A percentile compares a stretch with the other conserved stretches of the same genome.
These are phyloP conservation scores for Ogataea hybrid DNA, from an alignment of 1,139 yeast species.

Conservation along the genomic window DNA sequence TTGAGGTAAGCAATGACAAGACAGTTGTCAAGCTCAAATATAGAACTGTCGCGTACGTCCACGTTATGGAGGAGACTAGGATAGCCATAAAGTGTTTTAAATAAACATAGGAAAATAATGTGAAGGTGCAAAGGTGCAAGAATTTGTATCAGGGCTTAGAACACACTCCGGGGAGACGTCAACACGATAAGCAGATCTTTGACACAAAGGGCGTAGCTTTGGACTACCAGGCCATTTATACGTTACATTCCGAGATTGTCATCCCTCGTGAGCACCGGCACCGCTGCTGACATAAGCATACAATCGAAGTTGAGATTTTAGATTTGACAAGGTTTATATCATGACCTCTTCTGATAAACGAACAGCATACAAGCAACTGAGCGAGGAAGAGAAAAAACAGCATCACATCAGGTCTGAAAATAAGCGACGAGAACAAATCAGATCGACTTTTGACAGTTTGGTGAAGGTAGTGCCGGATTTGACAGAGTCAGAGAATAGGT, in stretches of 20 bases:
- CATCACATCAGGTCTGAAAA: constrained; percentile 43
- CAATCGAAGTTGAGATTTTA: too few species aligned
- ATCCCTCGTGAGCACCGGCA: too few species aligned
- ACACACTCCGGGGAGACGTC: too few species aligned
- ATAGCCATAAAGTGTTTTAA: not conserved
- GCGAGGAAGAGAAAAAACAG: constrained; percentile 38
- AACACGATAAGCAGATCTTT: too few species aligned
- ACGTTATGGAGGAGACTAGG: not conserved
- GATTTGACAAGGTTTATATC: not conserved
- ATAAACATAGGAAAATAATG: too few species aligned
- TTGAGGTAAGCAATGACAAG: constrained; percentile 25
- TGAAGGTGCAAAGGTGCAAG: too few species aligned
- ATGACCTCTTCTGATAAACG: constrained; percentile 9
- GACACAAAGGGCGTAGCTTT: too few species aligned
- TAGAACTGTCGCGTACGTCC: constrained; percentile 15
- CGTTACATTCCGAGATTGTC: too few species aligned
- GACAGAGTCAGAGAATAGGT: constrained; percentile 35
- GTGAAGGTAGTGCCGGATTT: constrained; percentile 40
- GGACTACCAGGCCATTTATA: too few species aligned
- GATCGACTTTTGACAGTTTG: constrained; percentile 39
- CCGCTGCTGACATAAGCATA: not conserved
- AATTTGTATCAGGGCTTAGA: too few species aligned
- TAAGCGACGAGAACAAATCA: constrained; percentile 38
- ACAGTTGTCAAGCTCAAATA: constrained; percentile 18
- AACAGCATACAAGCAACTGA: constrained; percentile 23